Base-by-base conservation (phyloP, 1,139 yeast genomes). In the Lodderomyces jiufengensis region DNA sequence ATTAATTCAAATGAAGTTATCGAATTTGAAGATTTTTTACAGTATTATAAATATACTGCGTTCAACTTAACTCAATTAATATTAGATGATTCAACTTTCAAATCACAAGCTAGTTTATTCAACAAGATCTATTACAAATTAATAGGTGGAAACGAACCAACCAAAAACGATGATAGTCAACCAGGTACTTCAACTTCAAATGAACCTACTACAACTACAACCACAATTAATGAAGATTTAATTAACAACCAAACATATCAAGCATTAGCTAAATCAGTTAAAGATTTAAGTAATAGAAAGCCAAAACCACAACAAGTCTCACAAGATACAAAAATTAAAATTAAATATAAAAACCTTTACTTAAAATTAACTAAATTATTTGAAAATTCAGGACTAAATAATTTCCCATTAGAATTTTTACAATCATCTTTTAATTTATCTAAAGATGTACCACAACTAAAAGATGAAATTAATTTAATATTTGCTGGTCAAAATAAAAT, bases 21-120 rank as follows among this genome's bases (percentile, higher is more conserved):
- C 6, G 20, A 18, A 7, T 18, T 18, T 18, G 6, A 18, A 18
- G 54, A 52, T 18, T 36, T 64, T 21, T 48, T 58, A 8, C 45
- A 54, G 31, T 65, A 44, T 38, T 65, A 61, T 40, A 53, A 54
- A 32, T 66, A 51, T 39, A 43, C 56, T 4, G 68, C 66, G 3
- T 63, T 59, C 42, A 63, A 61, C 8, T 39, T 37, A 27, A 33
- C 31, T 10, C 9, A 28, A 18, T 20, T 28, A 8, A 23, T 28
- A n/a, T 12, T 21, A 11, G 24, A 18, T 10, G 16, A 28, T 11
- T 24, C 31, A n/a, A 28, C 14, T 3, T 23, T 18, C 7, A 20
- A 28, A 11, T 11, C 24, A 21, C 23, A 28, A 21, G 10, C 24
- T 8, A 28, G 11, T n/a, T 21, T 28, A 20, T 28, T 28, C 18